A percentile compares a stretch with the other conserved stretches of the same genome.
Evolutionary conservation across 176 grass and related monocot genomes (phyloP).

Genomic region (Echinochloa phyllopogon): DNA sequence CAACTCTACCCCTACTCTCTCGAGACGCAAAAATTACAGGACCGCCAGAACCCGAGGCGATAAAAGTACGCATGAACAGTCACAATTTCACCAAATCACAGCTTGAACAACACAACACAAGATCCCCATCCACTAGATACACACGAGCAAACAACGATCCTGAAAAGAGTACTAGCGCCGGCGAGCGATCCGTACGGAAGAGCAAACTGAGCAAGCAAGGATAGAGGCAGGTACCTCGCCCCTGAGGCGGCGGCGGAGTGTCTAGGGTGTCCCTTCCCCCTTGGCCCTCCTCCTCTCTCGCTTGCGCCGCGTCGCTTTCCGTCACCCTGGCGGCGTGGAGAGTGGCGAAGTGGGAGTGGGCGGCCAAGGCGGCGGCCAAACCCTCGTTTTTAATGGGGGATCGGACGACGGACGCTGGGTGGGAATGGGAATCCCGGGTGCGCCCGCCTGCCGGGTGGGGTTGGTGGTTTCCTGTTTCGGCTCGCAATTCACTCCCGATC

Average conservation of each 20-base stretch:
- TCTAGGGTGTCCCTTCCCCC: not conserved
- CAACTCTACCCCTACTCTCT: not conserved
- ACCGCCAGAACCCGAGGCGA: not conserved
- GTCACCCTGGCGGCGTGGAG: conserved; percentile 32
- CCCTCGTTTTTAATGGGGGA: conserved; percentile 45
- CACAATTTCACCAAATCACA: not conserved
- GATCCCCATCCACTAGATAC: not conserved
- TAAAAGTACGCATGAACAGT: not conserved
- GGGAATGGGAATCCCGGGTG: conserved; percentile 29
- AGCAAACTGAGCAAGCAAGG: not conserved
- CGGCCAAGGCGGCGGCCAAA: conserved; percentile 38
- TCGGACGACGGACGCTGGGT: not conserved
- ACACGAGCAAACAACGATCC: not conserved
- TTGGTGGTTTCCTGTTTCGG: conserved; percentile 37
- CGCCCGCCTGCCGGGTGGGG: not conserved
- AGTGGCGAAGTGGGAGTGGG: conserved; percentile 14
- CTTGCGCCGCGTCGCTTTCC: not conserved
- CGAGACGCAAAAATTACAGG: not conserved
- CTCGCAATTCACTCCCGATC: not conserved
- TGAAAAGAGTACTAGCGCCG: no score
- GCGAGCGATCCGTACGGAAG: no score
- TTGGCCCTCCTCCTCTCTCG: not conserved
- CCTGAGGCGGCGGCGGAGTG: not conserved
- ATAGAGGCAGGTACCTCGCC: conserved; percentile 25
- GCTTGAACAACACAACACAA: not conserved